A percentile compares a stretch with the other conserved stretches of the same genome.
Conservation (phyloP, 768 basidiomycete genomes). For the Boletus vinaceobasis region DNA sequence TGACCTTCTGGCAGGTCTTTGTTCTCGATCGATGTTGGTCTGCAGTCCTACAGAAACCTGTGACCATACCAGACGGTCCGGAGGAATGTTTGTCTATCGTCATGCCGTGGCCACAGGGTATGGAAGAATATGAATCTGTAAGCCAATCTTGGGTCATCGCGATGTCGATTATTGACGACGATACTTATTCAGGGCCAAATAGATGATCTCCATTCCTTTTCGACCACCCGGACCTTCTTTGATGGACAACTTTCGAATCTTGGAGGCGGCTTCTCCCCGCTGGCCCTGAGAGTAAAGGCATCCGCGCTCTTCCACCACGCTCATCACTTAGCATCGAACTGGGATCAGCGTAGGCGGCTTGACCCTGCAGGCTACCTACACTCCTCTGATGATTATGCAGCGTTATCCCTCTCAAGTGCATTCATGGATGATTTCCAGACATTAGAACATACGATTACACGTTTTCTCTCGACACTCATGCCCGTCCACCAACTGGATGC, state of each 20-base stretch:
- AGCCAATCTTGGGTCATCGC: slow-evolving; percentile 23
- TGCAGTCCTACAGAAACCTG: slow-evolving; percentile 64
- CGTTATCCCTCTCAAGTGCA: slow-evolving; percentile 42
- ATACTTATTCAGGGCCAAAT: slow-evolving; percentile 52
- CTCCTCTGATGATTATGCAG: slow-evolving; percentile 30
- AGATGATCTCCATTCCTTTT: slow-evolving; percentile 47
- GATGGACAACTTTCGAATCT: slow-evolving; percentile 50
- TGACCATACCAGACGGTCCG: slow-evolving; percentile 60
- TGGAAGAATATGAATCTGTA: slow-evolving; percentile 71
- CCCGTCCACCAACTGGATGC: slow-evolving; percentile 63
- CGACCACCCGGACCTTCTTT: slow-evolving; percentile 62
- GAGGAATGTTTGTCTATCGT: slow-evolving; percentile 57
- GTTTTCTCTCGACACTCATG: slow-evolving; percentile 61
- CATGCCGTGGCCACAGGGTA: slow-evolving; percentile 74
- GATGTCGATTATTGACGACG: slow-evolving; percentile 11
- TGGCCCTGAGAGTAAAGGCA: slow-evolving; percentile 69
- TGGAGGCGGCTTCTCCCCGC: slow-evolving; percentile 55
- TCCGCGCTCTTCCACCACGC: slow-evolving; percentile 74
- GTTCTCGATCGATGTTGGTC: slow-evolving; percentile 81
- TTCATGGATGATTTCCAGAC: slow-evolving; percentile 57
- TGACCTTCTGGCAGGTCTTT: slow-evolving; percentile 83
- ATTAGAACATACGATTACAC: slow-evolving; percentile 60
- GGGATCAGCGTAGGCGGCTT: slow-evolving; percentile 53
- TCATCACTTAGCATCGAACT: slow-evolving; percentile 54
- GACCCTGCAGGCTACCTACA: slow-evolving; percentile 11